Evolutionary conservation across 768 basidiomycete genomes (phyloP).

Genomic region (Lactarius psammicola): DNA sequence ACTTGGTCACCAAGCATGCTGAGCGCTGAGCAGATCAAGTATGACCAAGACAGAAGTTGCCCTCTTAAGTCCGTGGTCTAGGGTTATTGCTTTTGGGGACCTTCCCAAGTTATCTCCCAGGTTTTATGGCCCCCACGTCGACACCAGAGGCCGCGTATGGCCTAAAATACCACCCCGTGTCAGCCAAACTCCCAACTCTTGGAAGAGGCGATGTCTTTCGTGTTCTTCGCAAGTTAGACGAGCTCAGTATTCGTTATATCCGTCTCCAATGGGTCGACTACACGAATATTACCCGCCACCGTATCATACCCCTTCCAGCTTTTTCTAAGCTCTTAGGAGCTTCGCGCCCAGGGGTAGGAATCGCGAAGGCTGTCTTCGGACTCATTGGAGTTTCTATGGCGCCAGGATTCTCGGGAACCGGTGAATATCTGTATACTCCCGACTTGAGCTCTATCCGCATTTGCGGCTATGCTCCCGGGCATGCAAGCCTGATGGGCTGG

Average conservation of each 20-base stretch:
- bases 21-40: too few relatives aligned
- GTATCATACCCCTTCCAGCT: constrained; percentile 54
- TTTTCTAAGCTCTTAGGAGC: constrained; percentile 53
- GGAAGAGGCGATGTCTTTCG: not conserved
- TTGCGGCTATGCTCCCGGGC: constrained; percentile 57
- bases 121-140: constrained; percentile 1
- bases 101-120: not conserved
- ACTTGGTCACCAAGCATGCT: too few relatives aligned
- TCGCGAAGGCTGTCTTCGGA: constrained; percentile 50
- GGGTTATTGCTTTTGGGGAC: not conserved
- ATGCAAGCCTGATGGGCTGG: constrained; percentile 64
- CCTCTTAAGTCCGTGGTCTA: not conserved
- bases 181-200: constrained; percentile 8
- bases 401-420: constrained; percentile 51
- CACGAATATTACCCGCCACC: constrained; percentile 56
- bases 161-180: constrained; percentile 16
- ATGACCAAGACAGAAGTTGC: too few relatives aligned
- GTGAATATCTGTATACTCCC: constrained; percentile 59
- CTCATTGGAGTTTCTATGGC: constrained; percentile 47
- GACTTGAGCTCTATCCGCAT: constrained; percentile 54
- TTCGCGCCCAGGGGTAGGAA: constrained; percentile 50
- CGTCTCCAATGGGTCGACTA: constrained; percentile 69
- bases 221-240: not conserved
- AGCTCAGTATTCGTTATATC: constrained; percentile 31
- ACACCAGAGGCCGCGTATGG: constrained; percentile 8